Base-by-base conservation (phyloP, 306 rosid genomes). In the Lathyrus oleraceus region DNA sequence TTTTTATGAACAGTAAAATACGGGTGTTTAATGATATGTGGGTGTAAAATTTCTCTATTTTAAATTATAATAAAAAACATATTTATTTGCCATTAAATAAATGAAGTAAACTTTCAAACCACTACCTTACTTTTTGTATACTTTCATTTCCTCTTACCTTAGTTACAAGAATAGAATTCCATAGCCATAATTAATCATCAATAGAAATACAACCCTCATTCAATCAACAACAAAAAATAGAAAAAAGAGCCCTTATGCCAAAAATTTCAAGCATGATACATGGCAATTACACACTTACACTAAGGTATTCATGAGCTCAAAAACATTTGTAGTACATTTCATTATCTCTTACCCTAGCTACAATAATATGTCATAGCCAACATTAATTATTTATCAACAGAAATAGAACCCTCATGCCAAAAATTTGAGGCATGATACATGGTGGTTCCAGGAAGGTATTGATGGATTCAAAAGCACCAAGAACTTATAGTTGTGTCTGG, bases 251-350 rank as follows among this genome's bases (percentile, higher is more conserved):
- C 1, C 47, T 5, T 5, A 45, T 52, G 27, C 67, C 61, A 15
- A 67, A 69, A 64, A 13, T 30, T 51, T 45, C 67, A 65, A 35
- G 57, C 66, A 36, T 66, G 54, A 82, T 71, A 30, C 3, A 45
- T 49, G 44, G 49, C 35, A 35, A 20, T 30, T 23, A 23, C 19
- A 28, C 21, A 58, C 64, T 28, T 25, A 13, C 6, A 30, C 43
- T 6, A 27, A 57, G 40, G 20, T 57, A 59, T 57, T 57, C 19
- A 56, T 25, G 38, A 12, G 38, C 14, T 27, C 62, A 56, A 13
- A 56, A 13, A 14, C 62, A 56, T 53, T 58, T 59, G 13, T 10
- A 14, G 27, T 61, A 36, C 16, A 38, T 12, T 61, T 61, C 30
- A 35, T 38, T 5, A 14, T 59, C 40, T 59, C 7, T 59, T 59